These are phyloP conservation scores for Sugiyamaella pinicola DNA, from an alignment of 1,139 yeast genomes.

Conservation along the genomic window DNA sequence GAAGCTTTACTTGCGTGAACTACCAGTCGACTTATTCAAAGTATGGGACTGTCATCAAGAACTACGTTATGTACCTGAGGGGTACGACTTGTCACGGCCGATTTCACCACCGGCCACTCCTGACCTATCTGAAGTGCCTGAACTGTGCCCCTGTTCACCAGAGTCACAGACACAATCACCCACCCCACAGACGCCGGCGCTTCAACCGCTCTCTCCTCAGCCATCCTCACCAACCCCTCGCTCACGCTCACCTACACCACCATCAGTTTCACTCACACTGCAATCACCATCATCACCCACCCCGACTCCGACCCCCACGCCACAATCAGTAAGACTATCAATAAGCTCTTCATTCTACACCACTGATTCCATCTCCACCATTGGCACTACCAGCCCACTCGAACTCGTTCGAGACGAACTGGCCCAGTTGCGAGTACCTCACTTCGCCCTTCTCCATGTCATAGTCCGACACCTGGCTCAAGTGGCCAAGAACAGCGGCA, in stretches of 20 bases:
- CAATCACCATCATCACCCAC: not conserved
- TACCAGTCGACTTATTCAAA: constrained; percentile 76
- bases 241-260: no score
- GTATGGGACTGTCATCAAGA: constrained; percentile 25
- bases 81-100: not conserved
- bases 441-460: constrained; percentile 36
- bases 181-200: not conserved
- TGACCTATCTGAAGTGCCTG: constrained; percentile 6
- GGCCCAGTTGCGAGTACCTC: constrained; percentile 30
- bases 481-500: constrained; percentile 28
- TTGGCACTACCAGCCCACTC: not conserved
- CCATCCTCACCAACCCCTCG: not conserved
- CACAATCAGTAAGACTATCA: not conserved
- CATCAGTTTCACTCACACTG: no score
- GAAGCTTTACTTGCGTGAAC: constrained; percentile 71
- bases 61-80: constrained; percentile 17
- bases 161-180: constrained; percentile 6
- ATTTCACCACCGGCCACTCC: constrained; percentile 7
- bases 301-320: not conserved
- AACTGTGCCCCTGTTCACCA: constrained; percentile 14
- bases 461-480: constrained; percentile 35
- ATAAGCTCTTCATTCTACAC: not conserved
- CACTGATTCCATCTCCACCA: not conserved
- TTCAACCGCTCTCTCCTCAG: not conserved
- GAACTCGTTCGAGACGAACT: constrained; percentile 30